phyloP scores from a whole-genome alignment of 228 moss, liverwort and hornwort genomes.

The Sphagnum magellanicum region DNA sequence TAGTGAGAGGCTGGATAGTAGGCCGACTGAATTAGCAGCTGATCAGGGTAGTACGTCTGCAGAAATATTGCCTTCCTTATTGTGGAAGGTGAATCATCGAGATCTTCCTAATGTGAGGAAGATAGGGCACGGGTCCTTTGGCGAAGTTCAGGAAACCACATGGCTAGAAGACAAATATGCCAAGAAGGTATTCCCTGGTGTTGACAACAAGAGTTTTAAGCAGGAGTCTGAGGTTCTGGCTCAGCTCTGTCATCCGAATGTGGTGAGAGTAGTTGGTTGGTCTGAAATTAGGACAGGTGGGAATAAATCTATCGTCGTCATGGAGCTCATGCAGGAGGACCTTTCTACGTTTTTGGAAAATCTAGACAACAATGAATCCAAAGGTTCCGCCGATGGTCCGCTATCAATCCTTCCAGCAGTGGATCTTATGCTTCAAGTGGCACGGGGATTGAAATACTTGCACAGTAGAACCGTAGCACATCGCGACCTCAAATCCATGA shows the following conservation, averaged over 20 bases:
- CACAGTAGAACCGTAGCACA: no score
- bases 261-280: slow-evolving; percentile 1
- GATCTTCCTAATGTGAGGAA: no score
- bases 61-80: no score
- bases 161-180: slow-evolving; percentile 2
- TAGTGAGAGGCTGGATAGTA: no score
- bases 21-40: no score
- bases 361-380: neutral
- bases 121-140: slow-evolving; percentile 1
- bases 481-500: no score
- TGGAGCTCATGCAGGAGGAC: slow-evolving; percentile 3
- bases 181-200: neutral
- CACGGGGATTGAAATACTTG: slow-evolving; percentile 1
- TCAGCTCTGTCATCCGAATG: neutral
- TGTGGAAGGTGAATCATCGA: no score
- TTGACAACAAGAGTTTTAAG: slow-evolving; percentile 1
- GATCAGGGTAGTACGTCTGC: no score
- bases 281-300: neutral
- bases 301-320: neutral
- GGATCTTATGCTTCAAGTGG: neutral
- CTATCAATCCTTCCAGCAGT: slow-evolving; percentile 1
- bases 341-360: neutral
- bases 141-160: neutral
- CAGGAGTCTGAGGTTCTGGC: slow-evolving; percentile 1
- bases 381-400: neutral